These are phyloP conservation scores for Fusarium dlaminii DNA, from an alignment of 2,329 filamentous ascomycete genomes.

Conservation along the genomic window DNA sequence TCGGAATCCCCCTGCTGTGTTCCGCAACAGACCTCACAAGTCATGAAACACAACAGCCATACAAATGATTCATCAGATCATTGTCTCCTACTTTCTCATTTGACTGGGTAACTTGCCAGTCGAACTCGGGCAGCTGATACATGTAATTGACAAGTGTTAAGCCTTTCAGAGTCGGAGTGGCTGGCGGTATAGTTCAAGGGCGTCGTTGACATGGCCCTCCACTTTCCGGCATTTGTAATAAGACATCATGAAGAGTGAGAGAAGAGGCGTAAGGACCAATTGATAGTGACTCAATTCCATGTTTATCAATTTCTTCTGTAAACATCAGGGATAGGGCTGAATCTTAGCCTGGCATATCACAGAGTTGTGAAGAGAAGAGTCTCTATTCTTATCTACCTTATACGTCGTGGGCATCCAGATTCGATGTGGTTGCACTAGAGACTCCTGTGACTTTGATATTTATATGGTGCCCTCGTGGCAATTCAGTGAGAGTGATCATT, in stretches of 20 bases:
- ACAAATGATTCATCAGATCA: neutral
- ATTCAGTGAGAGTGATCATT: constrained; percentile 71
- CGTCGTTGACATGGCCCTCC: constrained; percentile 10
- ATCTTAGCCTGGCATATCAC: neutral
- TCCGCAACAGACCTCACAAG: neutral
- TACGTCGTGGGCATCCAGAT: neutral
- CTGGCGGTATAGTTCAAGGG: neutral
- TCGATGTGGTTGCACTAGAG: neutral
- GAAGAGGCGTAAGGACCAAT: neutral
- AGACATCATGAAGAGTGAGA: neutral
- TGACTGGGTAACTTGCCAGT: too few relatives aligned
- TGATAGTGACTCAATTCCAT: neutral
- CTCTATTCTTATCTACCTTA: neutral
- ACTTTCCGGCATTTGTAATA: constrained; percentile 16
- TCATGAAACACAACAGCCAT: neutral
- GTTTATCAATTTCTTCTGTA: neutral
- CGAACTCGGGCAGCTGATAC: neutral
- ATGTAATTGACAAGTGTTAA: neutral
- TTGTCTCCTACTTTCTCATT: too few relatives aligned
- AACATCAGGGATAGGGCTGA: neutral
- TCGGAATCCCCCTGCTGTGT: neutral
- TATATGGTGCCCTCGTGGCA: constrained; percentile 60
- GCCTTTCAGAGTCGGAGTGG: neutral
- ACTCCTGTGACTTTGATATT: constrained; percentile 17
- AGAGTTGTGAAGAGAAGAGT: neutral